phyloP scores from a whole-genome alignment of 2,329 filamentous ascomycete genomes.

The Beauveria australis region DNA sequence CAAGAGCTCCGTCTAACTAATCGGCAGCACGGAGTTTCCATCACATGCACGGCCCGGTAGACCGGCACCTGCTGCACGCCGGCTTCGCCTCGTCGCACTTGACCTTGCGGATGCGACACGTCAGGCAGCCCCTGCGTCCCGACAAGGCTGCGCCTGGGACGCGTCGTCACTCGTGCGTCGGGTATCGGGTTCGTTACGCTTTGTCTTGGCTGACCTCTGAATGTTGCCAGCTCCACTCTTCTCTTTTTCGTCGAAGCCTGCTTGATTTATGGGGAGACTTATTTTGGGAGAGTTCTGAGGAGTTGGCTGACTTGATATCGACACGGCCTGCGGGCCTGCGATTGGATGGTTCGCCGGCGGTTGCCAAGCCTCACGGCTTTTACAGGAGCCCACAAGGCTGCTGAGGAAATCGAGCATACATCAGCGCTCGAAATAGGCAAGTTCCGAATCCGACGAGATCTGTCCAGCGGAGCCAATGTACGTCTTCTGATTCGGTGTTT shows the following conservation, averaged over 20 bases:
- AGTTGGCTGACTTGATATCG: not conserved
- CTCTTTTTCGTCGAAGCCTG: not conserved
- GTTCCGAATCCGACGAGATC: not conserved
- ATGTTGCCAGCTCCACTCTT: not conserved
- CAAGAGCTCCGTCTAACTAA: not conserved
- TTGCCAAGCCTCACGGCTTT: not conserved
- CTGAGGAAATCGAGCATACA: not conserved
- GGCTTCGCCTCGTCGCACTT: constrained; percentile 5
- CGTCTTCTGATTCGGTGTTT: not conserved
- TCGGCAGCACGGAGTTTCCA: not conserved
- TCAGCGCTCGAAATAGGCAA: not conserved
- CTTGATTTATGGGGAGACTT: not conserved
- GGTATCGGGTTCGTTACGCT: not conserved
- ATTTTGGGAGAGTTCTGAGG: not conserved
- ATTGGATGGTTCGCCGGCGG: not conserved
- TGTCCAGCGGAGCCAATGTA: not conserved
- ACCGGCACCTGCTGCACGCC: not conserved
- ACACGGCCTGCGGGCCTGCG: not conserved
- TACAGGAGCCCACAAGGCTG: not conserved
- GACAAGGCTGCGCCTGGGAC: not conserved
- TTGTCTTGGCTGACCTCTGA: not conserved
- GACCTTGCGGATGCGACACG: constrained; percentile 8
- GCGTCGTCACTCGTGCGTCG: not conserved
- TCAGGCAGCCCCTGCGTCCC: not conserved
- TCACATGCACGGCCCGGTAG: constrained; percentile 4